Conservation (phyloP, 176 grass and related monocot genomes). For the Carex myosuroides region DNA sequence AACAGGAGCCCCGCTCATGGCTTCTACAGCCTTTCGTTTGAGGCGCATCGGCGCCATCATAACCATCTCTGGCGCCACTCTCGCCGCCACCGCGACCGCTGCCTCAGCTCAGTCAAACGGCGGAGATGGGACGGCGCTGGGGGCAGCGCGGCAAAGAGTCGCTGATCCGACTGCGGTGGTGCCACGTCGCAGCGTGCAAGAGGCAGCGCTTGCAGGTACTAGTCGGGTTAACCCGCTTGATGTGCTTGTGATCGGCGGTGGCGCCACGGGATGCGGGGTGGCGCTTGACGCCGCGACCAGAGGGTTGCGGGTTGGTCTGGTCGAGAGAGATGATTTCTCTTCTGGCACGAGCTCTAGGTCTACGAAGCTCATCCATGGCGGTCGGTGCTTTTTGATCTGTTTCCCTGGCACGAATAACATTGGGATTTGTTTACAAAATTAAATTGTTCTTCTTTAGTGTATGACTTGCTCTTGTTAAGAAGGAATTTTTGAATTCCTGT, state of each 20-base stretch:
- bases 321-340: slow-evolving; percentile 98
- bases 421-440: too few relatives aligned
- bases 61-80: slow-evolving; percentile 34
- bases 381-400: slow-evolving; percentile 22
- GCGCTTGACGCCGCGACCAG: slow-evolving; percentile 81
- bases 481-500: not conserved
- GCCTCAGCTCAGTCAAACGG: slow-evolving; percentile 16
- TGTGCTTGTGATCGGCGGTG: slow-evolving; percentile 70
- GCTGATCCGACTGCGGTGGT: slow-evolving; percentile 29
- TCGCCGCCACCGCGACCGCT: slow-evolving; percentile 25
- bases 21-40: slow-evolving; percentile 42
- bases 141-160: slow-evolving; percentile 33
- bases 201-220: slow-evolving; percentile 43
- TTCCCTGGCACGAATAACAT: not conserved
- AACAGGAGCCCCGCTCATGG: not conserved
- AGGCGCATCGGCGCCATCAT: slow-evolving; percentile 42
- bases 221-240: slow-evolving; percentile 56
- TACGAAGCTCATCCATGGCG: slow-evolving; percentile 91
- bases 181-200: slow-evolving; percentile 55
- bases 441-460: not conserved
- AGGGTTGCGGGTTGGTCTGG: slow-evolving; percentile 76
- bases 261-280: slow-evolving; percentile 75
- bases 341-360: slow-evolving; percentile 89
- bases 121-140: slow-evolving; percentile 24
- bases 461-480: not conserved